Evolutionary conservation across 768 basidiomycete genomes (phyloP), one percentile per base, ranked within the genome.

Genomic region (Boletus vermiculosoides): DNA sequence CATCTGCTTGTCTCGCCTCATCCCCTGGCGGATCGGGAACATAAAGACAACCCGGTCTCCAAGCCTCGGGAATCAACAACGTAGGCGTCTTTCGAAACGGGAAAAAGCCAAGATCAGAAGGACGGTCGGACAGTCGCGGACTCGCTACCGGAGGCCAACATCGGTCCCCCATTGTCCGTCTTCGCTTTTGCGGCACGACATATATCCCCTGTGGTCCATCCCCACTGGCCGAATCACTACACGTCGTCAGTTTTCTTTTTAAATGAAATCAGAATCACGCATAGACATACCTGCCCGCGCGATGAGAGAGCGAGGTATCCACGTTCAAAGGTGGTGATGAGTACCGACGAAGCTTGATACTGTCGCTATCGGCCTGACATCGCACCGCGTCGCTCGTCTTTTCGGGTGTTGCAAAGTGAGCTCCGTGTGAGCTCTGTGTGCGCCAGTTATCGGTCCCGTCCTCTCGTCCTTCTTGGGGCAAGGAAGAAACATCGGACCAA

Each of bases 131-230:
- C 3, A 18, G 20, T 18, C 25, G 45, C 20, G 47, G 33, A 47
- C 40, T 52, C 13, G 52, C 42, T 1, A 40, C 30, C 3, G 54
- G 50, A 15, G 62, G 47, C 44, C 51, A 36, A 4, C 5, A 44
- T 12, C 50, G 52, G 1, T 15, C n/a, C 13, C 22, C 16, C 18
- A 9, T 34, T 8, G 12, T 33, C 25, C 30, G 15, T 22, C 25
- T 45, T 2, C 66, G 64, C 42, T 49, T 66, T 33, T 66, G 66
- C 4, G 67, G 66, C 20, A 63, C 57, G 23, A 69, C 53, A 30
- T 64, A 67, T 42, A 48, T 40, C 15, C 50, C 54, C 11, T 4
- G 50, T 7, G 49, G 28, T n/a, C 41, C 44, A 49, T 53, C 46
- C 30, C n/a, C 47, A 15, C 59, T 60, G 16, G 45, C 22, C 28